phyloP scores from a whole-genome alignment of 768 basidiomycete species.

The Termitomyces sp. region DNA sequence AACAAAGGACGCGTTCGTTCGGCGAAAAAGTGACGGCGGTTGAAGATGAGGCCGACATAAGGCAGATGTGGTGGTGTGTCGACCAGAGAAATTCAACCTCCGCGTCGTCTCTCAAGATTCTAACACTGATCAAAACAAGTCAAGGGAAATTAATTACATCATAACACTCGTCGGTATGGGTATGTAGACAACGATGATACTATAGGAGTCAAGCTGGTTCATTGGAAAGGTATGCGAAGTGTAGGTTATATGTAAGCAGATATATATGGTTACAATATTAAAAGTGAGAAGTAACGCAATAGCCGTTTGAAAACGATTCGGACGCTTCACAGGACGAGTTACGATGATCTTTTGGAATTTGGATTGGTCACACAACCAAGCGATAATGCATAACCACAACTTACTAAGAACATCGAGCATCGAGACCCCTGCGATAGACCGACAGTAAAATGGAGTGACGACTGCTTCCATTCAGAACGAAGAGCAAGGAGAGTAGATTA shows the following conservation, averaged over 20 bases:
- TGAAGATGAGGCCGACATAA: slow-evolving; percentile 23
- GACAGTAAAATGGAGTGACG: neutral
- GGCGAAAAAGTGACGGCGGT: slow-evolving; percentile 34
- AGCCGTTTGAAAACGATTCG: neutral
- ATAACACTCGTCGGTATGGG: neutral
- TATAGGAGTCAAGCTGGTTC: neutral
- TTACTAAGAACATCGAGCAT: neutral
- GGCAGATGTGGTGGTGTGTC: neutral
- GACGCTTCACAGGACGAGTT: neutral
- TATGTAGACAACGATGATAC: neutral
- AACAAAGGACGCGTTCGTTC: slow-evolving; percentile 86
- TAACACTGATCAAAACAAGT: neutral
- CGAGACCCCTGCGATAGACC: neutral
- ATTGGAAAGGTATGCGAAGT: neutral
- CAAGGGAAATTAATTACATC: slow-evolving; percentile 2
- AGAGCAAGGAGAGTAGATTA: neutral
- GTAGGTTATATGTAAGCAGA: neutral
- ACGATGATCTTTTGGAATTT: neutral
- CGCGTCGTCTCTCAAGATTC: slow-evolving; percentile 3
- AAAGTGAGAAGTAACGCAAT: slow-evolving; percentile 1
- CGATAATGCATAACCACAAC: neutral
- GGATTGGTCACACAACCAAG: neutral
- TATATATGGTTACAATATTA: slow-evolving; percentile 1
- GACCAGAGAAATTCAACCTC: slow-evolving; percentile 7
- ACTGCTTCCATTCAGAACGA: neutral